These are phyloP conservation scores for Fusarium xyrophilum DNA, from an alignment of 2,329 filamentous ascomycete genomes.

Conservation along the genomic window DNA sequence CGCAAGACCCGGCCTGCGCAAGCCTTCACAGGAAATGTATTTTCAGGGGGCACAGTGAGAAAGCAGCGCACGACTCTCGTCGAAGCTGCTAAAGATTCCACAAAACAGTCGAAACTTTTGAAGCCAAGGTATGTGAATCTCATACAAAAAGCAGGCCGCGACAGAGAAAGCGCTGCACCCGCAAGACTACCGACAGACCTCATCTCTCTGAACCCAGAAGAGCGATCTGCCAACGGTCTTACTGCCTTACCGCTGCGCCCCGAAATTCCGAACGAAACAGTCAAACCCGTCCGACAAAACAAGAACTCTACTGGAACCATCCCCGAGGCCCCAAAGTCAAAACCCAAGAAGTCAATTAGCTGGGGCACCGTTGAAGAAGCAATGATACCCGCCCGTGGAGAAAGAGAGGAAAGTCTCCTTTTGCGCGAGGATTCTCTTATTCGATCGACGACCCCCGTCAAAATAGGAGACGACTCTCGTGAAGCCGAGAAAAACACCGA, in stretches of 20 bases:
- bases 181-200: slow-evolving; percentile 44
- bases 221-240: background rate
- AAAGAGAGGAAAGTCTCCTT: slow-evolving; percentile 38
- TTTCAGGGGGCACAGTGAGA: slow-evolving; percentile 51
- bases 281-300: slow-evolving; percentile 17
- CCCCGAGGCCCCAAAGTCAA: slow-evolving; percentile 2
- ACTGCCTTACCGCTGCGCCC: background rate
- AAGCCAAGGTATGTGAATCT: slow-evolving; percentile 47
- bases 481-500: background rate
- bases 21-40: slow-evolving; percentile 51
- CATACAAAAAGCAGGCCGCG: slow-evolving; percentile 52
- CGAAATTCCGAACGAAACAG: background rate
- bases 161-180: slow-evolving; percentile 52
- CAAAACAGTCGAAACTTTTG: slow-evolving; percentile 52
- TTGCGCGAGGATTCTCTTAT: slow-evolving; percentile 5
- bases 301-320: background rate
- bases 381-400: slow-evolving; percentile 39
- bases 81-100: slow-evolving; percentile 51
- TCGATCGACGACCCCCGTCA: background rate
- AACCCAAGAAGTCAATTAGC: slow-evolving; percentile 41
- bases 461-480: background rate
- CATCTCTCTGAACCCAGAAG: slow-evolving; percentile 44
- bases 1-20: slow-evolving; percentile 18
- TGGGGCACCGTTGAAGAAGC: slow-evolving; percentile 32
- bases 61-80: slow-evolving; percentile 48